phyloP scores from a whole-genome alignment of 169 alveolate genomes.

The Babesia sp. region DNA sequence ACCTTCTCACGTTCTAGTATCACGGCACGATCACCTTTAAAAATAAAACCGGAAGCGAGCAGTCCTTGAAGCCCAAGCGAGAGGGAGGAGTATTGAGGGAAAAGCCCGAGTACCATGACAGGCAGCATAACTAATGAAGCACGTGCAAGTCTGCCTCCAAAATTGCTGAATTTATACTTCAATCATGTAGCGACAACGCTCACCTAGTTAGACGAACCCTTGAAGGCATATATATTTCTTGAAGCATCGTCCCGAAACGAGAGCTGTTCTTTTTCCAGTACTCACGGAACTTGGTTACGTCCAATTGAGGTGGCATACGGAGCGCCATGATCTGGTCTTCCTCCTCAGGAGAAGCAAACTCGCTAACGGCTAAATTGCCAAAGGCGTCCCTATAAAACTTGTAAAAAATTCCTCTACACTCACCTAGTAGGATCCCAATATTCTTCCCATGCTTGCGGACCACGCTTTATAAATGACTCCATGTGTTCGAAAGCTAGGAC shows the following conservation, averaged over 20 bases:
- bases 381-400: slow-evolving; percentile 41
- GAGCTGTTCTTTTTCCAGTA: slow-evolving; percentile 31
- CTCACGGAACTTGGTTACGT: slow-evolving; percentile 8
- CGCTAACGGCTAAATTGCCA: slow-evolving; percentile 1
- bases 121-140: slow-evolving; percentile 52
- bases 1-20: slow-evolving; percentile 21
- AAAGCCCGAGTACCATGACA: slow-evolving; percentile 30
- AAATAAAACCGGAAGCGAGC: slow-evolving; percentile 52
- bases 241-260: slow-evolving; percentile 26
- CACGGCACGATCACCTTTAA: slow-evolving; percentile 28
- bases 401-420: not conserved
- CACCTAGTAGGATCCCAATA: slow-evolving; percentile 64
- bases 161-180: slow-evolving; percentile 1
- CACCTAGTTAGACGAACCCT: slow-evolving; percentile 23
- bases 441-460: slow-evolving; percentile 62
- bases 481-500: slow-evolving; percentile 51
- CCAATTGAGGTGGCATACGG: not conserved
- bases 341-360: not conserved
- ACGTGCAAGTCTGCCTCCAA: slow-evolving; percentile 17
- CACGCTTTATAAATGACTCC: slow-evolving; percentile 46
- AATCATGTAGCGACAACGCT: not conserved
- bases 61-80: slow-evolving; percentile 43
- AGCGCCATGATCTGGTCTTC: slow-evolving; percentile 11
- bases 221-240: slow-evolving; percentile 21
- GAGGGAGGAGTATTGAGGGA: slow-evolving; percentile 45